A percentile compares a stretch with the other conserved stretches of the same genome.
These are phyloP conservation scores for Hyaloscypha hepaticicola DNA, from an alignment of 495 filamentous ascomycete genomes.

Conservation along the genomic window DNA sequence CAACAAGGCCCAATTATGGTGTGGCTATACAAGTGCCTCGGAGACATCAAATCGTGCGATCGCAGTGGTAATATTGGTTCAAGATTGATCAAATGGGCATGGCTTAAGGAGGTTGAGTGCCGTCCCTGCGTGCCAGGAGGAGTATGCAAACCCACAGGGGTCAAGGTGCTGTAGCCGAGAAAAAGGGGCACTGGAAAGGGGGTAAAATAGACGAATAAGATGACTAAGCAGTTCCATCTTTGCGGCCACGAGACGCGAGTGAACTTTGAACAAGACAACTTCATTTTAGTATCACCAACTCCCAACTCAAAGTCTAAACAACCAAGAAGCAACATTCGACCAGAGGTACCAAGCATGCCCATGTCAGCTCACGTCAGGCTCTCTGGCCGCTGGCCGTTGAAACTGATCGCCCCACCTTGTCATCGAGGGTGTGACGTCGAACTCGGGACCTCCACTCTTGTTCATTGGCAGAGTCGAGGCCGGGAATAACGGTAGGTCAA, in stretches of 20 bases:
- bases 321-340: too few species aligned
- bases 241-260: background rate
- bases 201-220: background rate
- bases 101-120: too few species aligned
- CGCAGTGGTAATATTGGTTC: constrained; percentile 52
- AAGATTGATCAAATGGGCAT: constrained; percentile 60
- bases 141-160: background rate
- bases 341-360: background rate
- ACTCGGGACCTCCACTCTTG: background rate
- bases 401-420: background rate
- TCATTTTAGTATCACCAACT: background rate
- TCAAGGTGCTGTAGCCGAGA: background rate
- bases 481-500: background rate
- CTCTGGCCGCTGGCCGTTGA: background rate
- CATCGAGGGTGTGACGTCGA: background rate
- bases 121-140: too few species aligned
- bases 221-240: background rate
- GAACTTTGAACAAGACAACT: background rate
- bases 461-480: background rate
- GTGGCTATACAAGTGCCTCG: constrained; percentile 54
- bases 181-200: background rate
- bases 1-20: constrained; percentile 55
- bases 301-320: background rate
- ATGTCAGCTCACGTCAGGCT: background rate
- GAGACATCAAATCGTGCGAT: constrained; percentile 46